phyloP scores from a whole-genome alignment of 352 stramenopile genomes.

The Plasmopara muralis region DNA sequence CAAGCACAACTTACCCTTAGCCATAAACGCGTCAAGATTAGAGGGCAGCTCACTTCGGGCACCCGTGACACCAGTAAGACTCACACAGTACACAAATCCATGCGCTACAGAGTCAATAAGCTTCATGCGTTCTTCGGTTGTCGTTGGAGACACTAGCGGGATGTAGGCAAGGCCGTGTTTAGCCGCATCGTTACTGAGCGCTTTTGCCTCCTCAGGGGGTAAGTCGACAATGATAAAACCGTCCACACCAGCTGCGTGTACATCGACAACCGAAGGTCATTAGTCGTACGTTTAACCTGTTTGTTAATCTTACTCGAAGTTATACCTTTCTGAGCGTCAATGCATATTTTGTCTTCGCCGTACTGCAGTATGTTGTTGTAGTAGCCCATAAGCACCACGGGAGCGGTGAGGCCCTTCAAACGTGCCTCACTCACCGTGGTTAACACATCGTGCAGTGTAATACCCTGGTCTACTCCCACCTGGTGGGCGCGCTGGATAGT shows the following conservation, averaged over 20 bases:
- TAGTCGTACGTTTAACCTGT: not conserved
- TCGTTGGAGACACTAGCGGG: slow-evolving; percentile 95
- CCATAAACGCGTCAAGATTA: slow-evolving; percentile 93
- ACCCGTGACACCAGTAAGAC: slow-evolving; percentile 91
- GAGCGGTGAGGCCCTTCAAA: slow-evolving; percentile 86
- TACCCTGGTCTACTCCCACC: slow-evolving; percentile 92
- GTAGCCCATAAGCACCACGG: slow-evolving; percentile 98
- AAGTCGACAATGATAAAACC: slow-evolving; percentile 99
- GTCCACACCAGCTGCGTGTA: slow-evolving; percentile 78
- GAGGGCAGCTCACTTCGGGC: slow-evolving; percentile 83
- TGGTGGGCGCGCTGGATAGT: slow-evolving; percentile 95
- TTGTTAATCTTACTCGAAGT: not conserved
- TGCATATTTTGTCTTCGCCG: slow-evolving; percentile 88
- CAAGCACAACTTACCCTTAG: slow-evolving; percentile 58
- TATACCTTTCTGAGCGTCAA: slow-evolving; percentile 63
- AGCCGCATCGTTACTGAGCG: slow-evolving; percentile 87
- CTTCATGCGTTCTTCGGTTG: slow-evolving; percentile 91
- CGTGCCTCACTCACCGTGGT: slow-evolving; percentile 89
- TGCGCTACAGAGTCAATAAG: slow-evolving; percentile 62
- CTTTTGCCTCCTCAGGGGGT: slow-evolving; percentile 90
- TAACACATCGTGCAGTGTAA: slow-evolving; percentile 91
- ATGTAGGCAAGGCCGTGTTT: slow-evolving; percentile 93
- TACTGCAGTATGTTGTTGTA: slow-evolving; percentile 99
- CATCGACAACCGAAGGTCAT: not conserved
- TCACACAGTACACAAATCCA: slow-evolving; percentile 87